Evolutionary conservation across 805 yeast species (phyloP).

Genomic region (Ogataea naganishii): DNA sequence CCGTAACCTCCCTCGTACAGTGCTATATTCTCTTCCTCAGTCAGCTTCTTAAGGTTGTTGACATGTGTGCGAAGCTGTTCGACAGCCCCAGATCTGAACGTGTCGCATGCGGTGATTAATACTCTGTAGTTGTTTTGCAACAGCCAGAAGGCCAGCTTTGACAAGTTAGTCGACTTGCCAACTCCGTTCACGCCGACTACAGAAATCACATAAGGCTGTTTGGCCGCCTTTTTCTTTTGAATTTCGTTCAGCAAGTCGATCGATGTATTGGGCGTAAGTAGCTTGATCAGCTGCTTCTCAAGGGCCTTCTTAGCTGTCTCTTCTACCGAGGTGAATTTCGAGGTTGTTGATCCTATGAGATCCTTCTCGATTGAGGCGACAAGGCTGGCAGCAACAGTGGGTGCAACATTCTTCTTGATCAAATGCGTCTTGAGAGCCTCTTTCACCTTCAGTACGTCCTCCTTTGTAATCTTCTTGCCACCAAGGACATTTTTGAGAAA

Average conservation of each 20-base stretch:
- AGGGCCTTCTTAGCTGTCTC: constrained; percentile 58
- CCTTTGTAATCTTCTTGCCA: constrained; percentile 54
- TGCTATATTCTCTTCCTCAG: constrained; percentile 53
- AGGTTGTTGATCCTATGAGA: constrained; percentile 64
- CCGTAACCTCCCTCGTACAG: constrained; percentile 94
- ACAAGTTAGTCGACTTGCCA: constrained; percentile 92
- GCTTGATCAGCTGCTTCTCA: constrained; percentile 58
- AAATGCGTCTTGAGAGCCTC: constrained; percentile 66
- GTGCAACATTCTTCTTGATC: constrained; percentile 83
- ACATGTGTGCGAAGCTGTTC: constrained; percentile 95
- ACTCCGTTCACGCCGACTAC: constrained; percentile 98
- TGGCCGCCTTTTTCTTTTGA: constrained; percentile 32
- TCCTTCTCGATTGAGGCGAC: constrained; percentile 63
- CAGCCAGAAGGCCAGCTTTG: constrained; percentile 93
- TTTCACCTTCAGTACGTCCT: constrained; percentile 59
- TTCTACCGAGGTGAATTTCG: constrained; percentile 65
- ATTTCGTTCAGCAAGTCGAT: constrained; percentile 81
- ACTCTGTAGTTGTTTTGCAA: constrained; percentile 82
- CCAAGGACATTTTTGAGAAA: constrained; percentile 58
- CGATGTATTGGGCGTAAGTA: constrained; percentile 87
- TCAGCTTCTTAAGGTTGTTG: constrained; percentile 63
- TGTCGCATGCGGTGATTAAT: constrained; percentile 92
- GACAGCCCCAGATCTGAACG: constrained; percentile 98
- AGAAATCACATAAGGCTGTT: constrained; percentile 84
- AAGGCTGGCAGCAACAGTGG: constrained; percentile 71